Percentiles rank a stretch among this genome's conserved stretches.
Conservation (phyloP, 108 stramenopile genomes). For the Stephanodiscus triporus region DNA sequence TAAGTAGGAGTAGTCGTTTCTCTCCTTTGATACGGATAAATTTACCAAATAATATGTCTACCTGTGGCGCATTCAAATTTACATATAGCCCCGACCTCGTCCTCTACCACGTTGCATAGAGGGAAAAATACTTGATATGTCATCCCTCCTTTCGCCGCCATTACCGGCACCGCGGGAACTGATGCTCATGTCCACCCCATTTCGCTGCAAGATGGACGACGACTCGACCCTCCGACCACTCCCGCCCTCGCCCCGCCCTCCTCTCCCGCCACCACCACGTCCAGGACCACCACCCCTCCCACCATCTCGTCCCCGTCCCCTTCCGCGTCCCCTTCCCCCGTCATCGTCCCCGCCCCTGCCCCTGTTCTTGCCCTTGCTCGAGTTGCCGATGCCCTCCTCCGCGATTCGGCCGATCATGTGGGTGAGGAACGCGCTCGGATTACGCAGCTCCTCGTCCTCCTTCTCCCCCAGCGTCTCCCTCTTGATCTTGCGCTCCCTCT, state of each 20-base stretch:
- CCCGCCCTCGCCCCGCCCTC: constrained; percentile 23
- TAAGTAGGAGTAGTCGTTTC: too few species aligned
- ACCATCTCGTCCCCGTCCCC: constrained; percentile 13
- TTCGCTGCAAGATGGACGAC: constrained; percentile 49
- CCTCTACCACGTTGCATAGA: constrained; percentile 66
- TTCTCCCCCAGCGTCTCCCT: constrained; percentile 70
- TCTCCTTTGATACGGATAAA: too few species aligned
- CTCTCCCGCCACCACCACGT: constrained; percentile 18
- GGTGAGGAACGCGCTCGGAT: constrained; percentile 80
- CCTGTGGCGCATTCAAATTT: background rate
- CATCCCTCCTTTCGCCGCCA: background rate
- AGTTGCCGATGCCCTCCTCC: constrained; percentile 65
- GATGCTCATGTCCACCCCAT: constrained; percentile 69
- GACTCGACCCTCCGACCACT: constrained; percentile 23
- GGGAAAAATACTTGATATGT: constrained; percentile 62
- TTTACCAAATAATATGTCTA: too few species aligned
- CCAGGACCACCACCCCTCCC: constrained; percentile 27
- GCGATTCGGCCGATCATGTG: constrained; percentile 78
- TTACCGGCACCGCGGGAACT: constrained; percentile 24
- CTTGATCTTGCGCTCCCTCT: constrained; percentile 47
- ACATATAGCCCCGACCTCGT: constrained; percentile 61
- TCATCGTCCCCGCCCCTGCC: constrained; percentile 4
- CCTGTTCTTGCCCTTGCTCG: constrained; percentile 39
- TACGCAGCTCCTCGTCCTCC: constrained; percentile 75
- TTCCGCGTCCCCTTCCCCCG: background rate